A percentile compares a stretch with the other conserved stretches of the same genome.
These are phyloP conservation scores for Ochromonas danica DNA, from an alignment of 108 stramenopile species.

Conservation along the genomic window DNA sequence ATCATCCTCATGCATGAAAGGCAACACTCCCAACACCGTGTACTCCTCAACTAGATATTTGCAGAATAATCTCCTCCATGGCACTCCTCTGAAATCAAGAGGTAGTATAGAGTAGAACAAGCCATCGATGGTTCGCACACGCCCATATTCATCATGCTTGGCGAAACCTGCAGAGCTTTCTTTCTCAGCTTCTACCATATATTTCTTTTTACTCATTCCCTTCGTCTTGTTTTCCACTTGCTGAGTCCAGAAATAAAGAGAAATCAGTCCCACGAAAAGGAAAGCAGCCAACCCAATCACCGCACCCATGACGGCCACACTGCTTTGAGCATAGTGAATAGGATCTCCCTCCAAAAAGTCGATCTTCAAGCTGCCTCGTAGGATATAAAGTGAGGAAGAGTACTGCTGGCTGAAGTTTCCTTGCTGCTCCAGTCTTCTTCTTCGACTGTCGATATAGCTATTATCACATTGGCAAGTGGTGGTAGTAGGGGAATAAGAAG, in stretches of 20 bases:
- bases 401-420: too few relatives aligned
- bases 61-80: not conserved
- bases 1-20: too few relatives aligned
- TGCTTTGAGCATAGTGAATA: not conserved
- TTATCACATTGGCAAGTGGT: not conserved
- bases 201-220: not conserved
- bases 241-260: not conserved
- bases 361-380: not conserved
- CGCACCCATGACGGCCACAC: not conserved
- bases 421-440: too few relatives aligned
- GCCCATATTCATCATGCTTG: not conserved
- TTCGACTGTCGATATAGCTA: too few relatives aligned
- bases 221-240: not conserved
- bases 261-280: not conserved
- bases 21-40: not conserved
- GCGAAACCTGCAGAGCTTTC: not conserved
- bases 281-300: not conserved
- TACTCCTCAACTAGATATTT: not conserved
- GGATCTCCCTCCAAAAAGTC: not conserved
- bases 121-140: not conserved
- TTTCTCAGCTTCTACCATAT: not conserved
- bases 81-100: not conserved
- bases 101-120: not conserved
- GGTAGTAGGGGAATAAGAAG: not conserved
- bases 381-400: too few relatives aligned